Evolutionary conservation across 768 basidiomycete species (phyloP).

Genomic region (Macrolepiota albuminosa): DNA sequence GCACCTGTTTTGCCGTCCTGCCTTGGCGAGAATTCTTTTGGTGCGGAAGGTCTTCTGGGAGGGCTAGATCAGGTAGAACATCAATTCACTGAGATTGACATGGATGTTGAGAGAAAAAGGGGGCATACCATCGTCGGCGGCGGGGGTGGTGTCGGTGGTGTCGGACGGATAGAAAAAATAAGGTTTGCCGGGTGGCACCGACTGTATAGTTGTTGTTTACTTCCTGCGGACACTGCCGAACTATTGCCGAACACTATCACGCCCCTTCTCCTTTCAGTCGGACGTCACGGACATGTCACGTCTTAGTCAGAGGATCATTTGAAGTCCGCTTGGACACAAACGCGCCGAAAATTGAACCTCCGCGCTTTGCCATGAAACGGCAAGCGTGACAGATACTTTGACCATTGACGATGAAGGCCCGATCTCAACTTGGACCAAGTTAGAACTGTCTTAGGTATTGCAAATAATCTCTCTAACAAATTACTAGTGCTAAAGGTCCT

Average conservation of each 20-base stretch:
- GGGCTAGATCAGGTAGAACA: constrained; percentile 52
- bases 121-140: constrained; percentile 47
- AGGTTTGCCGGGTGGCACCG: constrained; percentile 25
- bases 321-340: no score
- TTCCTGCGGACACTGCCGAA: constrained; percentile 3
- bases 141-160: constrained; percentile 28
- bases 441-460: no score
- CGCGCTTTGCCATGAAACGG: no score
- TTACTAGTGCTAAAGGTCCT: no score
- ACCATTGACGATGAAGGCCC: no score
- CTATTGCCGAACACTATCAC: constrained; percentile 2
- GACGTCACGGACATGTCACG: no score
- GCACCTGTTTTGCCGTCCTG: constrained; percentile 91
- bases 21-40: constrained; percentile 97
- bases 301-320: no score
- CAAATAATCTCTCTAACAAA: no score
- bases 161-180: constrained; percentile 24
- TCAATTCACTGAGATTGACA: constrained; percentile 6
- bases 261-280: no score
- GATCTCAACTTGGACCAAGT: no score
- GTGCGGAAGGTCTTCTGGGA: constrained; percentile 98
- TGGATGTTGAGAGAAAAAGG: constrained; percentile 1
- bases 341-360: no score
- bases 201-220: constrained; percentile 30
- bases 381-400: no score